Evolutionary conservation across 2,329 filamentous ascomycete species (phyloP), one percentile per base, ranked within the genome.

Genomic region (Polychaeton citri): DNA sequence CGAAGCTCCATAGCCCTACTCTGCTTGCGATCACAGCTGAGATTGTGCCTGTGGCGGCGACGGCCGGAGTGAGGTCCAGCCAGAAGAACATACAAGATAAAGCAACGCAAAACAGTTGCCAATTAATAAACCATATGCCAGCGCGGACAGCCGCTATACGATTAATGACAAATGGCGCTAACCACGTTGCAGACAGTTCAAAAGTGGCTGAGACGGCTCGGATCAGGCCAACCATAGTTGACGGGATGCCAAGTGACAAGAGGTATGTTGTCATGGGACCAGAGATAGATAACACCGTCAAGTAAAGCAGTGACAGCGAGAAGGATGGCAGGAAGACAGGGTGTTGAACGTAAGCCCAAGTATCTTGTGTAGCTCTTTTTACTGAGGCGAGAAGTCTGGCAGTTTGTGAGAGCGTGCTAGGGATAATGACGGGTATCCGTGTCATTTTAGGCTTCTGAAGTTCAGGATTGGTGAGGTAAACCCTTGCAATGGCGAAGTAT

Each of bases 121-220:
- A 81, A 37, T 69, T 76, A 7, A 79, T 51, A 42, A 74, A 75
- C 81, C 81, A 86, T 3, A 85, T 63, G 0, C 80, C 81, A 0
- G 71, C 66, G n/a, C 81, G 63, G 6, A 82, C 62, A 1, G 63
- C 50, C 16, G 64, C 63, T 5, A 68, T 65, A 3, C 49, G 52
- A 2, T 45, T 46, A 64, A 75, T 76, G 10, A 78, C 50, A 37
- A 60, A 57, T 0, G 76, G 76, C 0, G 69, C 72, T 0, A 69
- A 50, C 64, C 71, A 77, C 0, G 77, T 81, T 0, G 76, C 74
- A 6, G 61, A 60, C 2, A 81, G 55, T 50, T 81, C 77, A 34
- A 74, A 65, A 2, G 65, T 38, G 1, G 71, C 68, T 19, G 69
- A 68, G 4, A 65, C 42, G 0, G 69, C 69, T 3, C 76, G 64